Base-by-base conservation (phyloP, 116 monocot genomes). In the Phalaenopsis hybrid region DNA sequence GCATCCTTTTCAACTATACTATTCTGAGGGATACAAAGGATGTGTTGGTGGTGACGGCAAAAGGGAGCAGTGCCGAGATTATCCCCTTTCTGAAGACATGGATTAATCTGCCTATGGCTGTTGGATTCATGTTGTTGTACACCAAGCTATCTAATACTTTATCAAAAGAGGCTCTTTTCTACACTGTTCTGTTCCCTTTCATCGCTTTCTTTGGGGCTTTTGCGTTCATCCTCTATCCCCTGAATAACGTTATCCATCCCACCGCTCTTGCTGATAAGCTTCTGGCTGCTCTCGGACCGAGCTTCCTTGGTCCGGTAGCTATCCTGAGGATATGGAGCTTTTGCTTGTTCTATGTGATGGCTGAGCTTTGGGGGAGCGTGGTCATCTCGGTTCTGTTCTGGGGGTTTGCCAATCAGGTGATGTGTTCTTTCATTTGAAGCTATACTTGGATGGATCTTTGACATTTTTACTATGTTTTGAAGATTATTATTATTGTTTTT, bases 321-420 rank as follows among this genome's bases (percentile, higher is more conserved):
- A 93, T 95, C 74, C 70, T 95, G 81, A 86, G 96, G 88, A 93
- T 93, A 50, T 96, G 96, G 96, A 93, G 93, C 86, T 96, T 92
- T 76, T 96, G 96, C 78, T 78, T 94, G 74, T 94, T 94, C 85
- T 96, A 97, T 85, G 97, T 97, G 75, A 97, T 97, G 97, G 94
- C 97, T 13, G 97, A 97, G 88, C 89, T 97, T 17, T 97, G 97
- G 97, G 97, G 97, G 6, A 97, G 97, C 84, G 97, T 97, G 79
- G 97, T 97, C 23, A 91, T 97, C 49, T 97, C 97, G 4, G 97
- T 97, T 44, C 97, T 97, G 16, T 97, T 97, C 79, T 97, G 97
- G 97, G 97, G 97, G 1, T 97, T 97, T 86, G 97, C 97, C 57
- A 97, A 97, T 91, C 97, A 97, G 97, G 97, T 94, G 81, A 84